Conservation (phyloP, 2,329 filamentous ascomycete species). For the Sphaerulina vaccinii region DNA sequence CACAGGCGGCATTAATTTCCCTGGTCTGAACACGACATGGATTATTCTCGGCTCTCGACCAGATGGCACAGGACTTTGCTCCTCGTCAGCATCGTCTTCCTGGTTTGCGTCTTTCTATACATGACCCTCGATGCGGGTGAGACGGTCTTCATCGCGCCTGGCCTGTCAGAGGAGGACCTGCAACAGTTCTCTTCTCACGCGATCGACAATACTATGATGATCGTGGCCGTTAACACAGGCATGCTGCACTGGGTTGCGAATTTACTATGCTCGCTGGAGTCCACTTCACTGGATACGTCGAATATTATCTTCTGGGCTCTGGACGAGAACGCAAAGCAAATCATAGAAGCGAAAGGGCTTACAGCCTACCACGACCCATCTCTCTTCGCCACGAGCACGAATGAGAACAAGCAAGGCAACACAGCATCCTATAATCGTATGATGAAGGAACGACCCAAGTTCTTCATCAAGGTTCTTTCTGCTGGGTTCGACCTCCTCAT, state of each 20-base stretch:
- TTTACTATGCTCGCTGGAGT: conserved; percentile 19
- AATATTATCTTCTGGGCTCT: conserved; percentile 25
- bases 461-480: conserved; percentile 21
- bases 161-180: neutral
- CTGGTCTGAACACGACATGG: neutral
- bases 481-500: conserved; percentile 24
- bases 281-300: conserved; percentile 12
- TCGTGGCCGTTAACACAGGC: conserved; percentile 21
- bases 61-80: neutral
- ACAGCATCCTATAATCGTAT: conserved; percentile 22
- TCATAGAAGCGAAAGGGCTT: conserved; percentile 6
- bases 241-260: conserved; percentile 22
- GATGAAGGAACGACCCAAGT: conserved; percentile 24
- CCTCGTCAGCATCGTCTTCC: neutral
- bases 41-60: neutral
- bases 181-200: conserved; percentile 4
- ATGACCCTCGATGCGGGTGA: neutral
- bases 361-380: conserved; percentile 18
- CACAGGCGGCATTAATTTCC: too few species aligned
- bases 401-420: conserved; percentile 21
- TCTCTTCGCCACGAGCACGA: conserved; percentile 20
- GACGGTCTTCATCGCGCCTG: neutral
- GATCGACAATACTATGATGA: conserved; percentile 16
- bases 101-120: neutral
- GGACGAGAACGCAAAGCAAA: conserved; percentile 14